Evolutionary conservation across 108 stramenopile genomes (phyloP).

Genomic region (Stephanodiscus minutulus): DNA sequence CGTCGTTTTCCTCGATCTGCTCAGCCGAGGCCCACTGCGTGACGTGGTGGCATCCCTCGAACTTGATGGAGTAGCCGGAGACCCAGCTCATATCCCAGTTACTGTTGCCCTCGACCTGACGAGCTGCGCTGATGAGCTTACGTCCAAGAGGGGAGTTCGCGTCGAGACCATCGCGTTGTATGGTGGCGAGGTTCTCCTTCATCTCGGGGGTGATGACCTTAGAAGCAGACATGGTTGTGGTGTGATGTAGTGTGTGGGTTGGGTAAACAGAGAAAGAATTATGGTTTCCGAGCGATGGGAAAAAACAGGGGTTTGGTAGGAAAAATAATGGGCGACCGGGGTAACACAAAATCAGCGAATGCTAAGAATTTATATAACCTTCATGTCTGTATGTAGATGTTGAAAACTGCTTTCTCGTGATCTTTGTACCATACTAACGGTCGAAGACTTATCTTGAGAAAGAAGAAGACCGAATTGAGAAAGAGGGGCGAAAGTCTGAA

Average conservation of each 20-base stretch:
- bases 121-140: constrained; percentile 58
- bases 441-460: too few relatives aligned
- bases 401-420: too few relatives aligned
- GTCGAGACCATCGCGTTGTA: constrained; percentile 55
- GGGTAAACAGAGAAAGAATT: constrained; percentile 15
- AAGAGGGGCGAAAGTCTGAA: too few relatives aligned
- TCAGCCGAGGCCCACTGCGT: constrained; percentile 66
- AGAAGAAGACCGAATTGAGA: too few relatives aligned
- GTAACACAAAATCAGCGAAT: too few relatives aligned
- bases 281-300: too few relatives aligned
- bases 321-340: too few relatives aligned
- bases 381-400: too few relatives aligned
- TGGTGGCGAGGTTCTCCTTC: constrained; percentile 35
- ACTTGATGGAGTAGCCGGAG: constrained; percentile 76
- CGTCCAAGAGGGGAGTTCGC: constrained; percentile 55
- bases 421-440: too few relatives aligned
- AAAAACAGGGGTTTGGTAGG: too few relatives aligned
- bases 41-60: constrained; percentile 84
- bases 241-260: neutral
- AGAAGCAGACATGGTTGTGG: constrained; percentile 24
- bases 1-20: constrained; percentile 23
- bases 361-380: too few relatives aligned
- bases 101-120: constrained; percentile 41
- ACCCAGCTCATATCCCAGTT: constrained; percentile 49
- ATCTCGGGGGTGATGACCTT: constrained; percentile 33